Evolutionary conservation across 148 eudicot species (phyloP), one percentile per base, ranked within the genome.

Genomic region (Nepenthes mirabilis): DNA sequence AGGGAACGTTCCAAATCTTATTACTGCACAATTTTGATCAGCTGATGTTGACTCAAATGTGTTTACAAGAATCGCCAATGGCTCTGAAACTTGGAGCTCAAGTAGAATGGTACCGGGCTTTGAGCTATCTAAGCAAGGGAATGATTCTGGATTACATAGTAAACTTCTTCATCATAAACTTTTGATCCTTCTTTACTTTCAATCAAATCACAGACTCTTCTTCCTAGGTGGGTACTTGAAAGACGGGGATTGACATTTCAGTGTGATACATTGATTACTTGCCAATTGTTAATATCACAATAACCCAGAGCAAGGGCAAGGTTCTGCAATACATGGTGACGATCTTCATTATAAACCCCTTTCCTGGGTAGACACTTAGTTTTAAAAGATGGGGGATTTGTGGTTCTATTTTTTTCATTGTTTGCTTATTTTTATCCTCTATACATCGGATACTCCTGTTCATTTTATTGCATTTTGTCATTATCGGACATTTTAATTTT

Each of bases 1-100:
- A 4, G 45, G 45, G 45, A 40, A 54, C 40, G 66, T 70, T 60
- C 72, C 55, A 48, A 37, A 66, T 47, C 70, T 62, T 72, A 55
- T 59, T 65, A 58, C 68, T 64, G 43, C 52, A 50, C 68, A 10
- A 23, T 68, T 76, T 82, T 68, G 64, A 75, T 65, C 78, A 73
- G 79, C 65, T 78, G 83, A 79, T 75, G 64, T 75, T 67, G 88
- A 77, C 66, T 64, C 81, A 36, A 75, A 74, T 58, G 95, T 73
- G 54, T 77, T 68, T 56, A 66, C 77, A 36, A 68, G 63, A 62
- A 61, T 71, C 53, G 53, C 68, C 56, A 59, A 78, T 54, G 65
- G 60, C 72, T 55, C 74, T 60, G 76, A 77, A 55, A 63, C 63
- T 49, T 82, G 74, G 59, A 79, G 80, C 79, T 80, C 84, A 10